Evolutionary conservation across 2,329 filamentous ascomycete genomes (phyloP).

Genomic region (Chrysoporthe austroafricana): DNA sequence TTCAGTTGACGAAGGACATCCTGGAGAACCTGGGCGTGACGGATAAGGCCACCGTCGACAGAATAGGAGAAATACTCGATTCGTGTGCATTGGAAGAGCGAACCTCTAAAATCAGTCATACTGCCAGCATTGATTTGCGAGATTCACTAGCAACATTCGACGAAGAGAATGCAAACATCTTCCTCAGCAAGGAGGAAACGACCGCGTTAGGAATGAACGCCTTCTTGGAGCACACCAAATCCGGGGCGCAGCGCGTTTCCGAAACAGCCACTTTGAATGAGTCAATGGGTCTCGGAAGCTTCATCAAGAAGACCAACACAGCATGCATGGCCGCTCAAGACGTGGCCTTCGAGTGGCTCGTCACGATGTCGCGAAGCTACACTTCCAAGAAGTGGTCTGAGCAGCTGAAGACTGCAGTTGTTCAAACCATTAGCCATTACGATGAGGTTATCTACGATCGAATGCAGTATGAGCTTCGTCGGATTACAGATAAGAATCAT

Average conservation of each 20-base stretch:
- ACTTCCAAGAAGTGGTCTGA: slow-evolving; percentile 59
- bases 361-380: slow-evolving; percentile 55
- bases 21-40: slow-evolving; percentile 59
- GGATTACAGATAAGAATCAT: slow-evolving; percentile 22
- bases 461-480: slow-evolving; percentile 47
- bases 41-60: slow-evolving; percentile 50
- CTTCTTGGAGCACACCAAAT: slow-evolving; percentile 67
- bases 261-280: slow-evolving; percentile 57
- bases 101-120: slow-evolving; percentile 50
- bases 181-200: slow-evolving; percentile 58
- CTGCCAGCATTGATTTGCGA: slow-evolving; percentile 54
- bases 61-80: slow-evolving; percentile 55
- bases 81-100: slow-evolving; percentile 56
- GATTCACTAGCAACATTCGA: slow-evolving; percentile 53
- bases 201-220: slow-evolving; percentile 59
- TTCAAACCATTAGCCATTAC: slow-evolving; percentile 58
- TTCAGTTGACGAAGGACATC: slow-evolving; percentile 58
- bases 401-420: slow-evolving; percentile 57
- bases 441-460: slow-evolving; percentile 57
- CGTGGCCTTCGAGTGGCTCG: slow-evolving; percentile 62
- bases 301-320: slow-evolving; percentile 53
- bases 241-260: slow-evolving; percentile 53
- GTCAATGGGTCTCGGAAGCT: slow-evolving; percentile 53
- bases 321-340: slow-evolving; percentile 60
- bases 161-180: slow-evolving; percentile 56